Base-by-base conservation (phyloP, 2,329 filamentous ascomycete genomes). In the Talaromyces albobiverticillius region DNA sequence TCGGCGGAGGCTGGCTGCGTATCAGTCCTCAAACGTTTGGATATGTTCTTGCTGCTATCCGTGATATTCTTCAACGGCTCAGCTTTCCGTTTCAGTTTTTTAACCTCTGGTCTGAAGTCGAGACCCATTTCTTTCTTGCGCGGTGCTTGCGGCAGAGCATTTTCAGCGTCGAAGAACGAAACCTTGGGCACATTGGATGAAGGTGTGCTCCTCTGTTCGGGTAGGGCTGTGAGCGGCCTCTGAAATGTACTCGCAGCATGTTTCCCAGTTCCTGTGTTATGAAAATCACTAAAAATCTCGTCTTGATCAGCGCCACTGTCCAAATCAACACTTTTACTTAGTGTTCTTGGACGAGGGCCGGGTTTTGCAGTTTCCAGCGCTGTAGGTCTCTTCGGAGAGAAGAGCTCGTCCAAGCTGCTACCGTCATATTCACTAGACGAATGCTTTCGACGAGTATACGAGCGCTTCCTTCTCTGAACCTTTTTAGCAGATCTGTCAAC, bases 401-500 rank as follows among this genome's bases (percentile, higher is more conserved):
- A 77, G 59, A 51, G 40, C 26, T 75, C 69, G 9, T 67, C 67
- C 36, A 72, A 61, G 36, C 55, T 60, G 31, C 64, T 65, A 45
- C 64, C 63, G 3, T 60, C 66, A 49, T 68, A 71, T 11, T 71
- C 70, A 46, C 69, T 72, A 4, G 65, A 69, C 38, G 55, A 54
- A 16, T 60, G 53, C 14, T 62, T 42, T 10, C 43, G 46, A 32
- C 32, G 47, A 47, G n/a, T 20, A 23, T 32, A 29, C 16, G 53
- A 34, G 11, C 3, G 46, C 14, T 47, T 51, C 32, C 25, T 46
- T 26, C 18, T 34, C 2, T 26, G 16, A 40, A n/a, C 20, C 13
- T 18, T 18, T 16, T n/a, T 42, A 9, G 20, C 32, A 18, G n/a
- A 16, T 36, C 16, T 36, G n/a, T 36, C 18, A 4, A n/a, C 20